phyloP scores from a whole-genome alignment of 1,284 basidiomycete species.

The Coniferiporia weirii region DNA sequence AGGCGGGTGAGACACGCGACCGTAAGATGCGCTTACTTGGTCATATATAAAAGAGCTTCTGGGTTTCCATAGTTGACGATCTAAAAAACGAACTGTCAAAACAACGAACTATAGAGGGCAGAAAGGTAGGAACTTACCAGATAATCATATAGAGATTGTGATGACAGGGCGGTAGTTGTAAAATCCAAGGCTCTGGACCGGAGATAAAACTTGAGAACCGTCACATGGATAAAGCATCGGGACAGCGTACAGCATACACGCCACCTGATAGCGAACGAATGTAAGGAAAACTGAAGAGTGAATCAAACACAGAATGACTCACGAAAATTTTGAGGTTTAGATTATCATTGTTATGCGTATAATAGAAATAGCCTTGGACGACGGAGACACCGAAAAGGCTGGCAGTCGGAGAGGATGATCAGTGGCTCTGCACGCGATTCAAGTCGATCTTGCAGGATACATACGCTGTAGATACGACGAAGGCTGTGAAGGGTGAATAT shows the following conservation, averaged over 20 bases:
- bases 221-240: neutral
- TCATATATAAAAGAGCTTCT: constrained; percentile 14
- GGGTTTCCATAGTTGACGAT: constrained; percentile 16
- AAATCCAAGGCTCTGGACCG: constrained; percentile 3
- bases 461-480: constrained; percentile 13
- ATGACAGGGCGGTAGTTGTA: constrained; percentile 7
- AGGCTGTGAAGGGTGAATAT: neutral
- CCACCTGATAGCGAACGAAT: constrained; percentile 1
- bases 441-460: constrained; percentile 1
- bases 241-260: constrained; percentile 11
- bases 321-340: constrained; percentile 10
- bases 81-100: neutral
- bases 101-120: neutral
- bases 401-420: neutral
- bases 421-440: neutral
- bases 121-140: neutral
- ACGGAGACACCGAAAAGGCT: constrained; percentile 16
- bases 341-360: constrained; percentile 10
- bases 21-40: neutral
- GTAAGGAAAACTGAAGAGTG: neutral
- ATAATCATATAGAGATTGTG: constrained; percentile 11
- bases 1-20: neutral
- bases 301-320: neutral
- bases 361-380: constrained; percentile 17
- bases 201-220: neutral